Evolutionary conservation across 2,329 filamentous ascomycete genomes (phyloP).

Genomic region (Monascus ruber): DNA sequence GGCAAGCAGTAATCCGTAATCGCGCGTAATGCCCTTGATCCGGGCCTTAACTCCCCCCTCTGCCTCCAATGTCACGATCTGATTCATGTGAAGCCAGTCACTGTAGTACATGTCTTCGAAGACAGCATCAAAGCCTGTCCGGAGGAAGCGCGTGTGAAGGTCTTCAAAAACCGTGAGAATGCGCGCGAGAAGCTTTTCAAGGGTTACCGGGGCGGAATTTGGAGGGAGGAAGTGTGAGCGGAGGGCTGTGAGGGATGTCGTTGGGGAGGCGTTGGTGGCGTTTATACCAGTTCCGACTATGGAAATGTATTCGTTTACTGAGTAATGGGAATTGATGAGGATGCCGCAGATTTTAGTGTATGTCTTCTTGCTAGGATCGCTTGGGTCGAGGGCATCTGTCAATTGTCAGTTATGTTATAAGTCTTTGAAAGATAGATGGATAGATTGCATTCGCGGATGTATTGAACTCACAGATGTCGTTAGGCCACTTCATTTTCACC

Average conservation of each 20-base stretch:
- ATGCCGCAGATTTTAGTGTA: constrained; percentile 93
- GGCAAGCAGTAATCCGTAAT: constrained; percentile 77
- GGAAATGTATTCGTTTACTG: constrained; percentile 64
- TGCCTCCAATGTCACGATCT: constrained; percentile 64
- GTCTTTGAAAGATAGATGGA: background rate
- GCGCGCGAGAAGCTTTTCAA: constrained; percentile 71
- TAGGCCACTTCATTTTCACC: constrained; percentile 92
- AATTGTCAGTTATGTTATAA: background rate
- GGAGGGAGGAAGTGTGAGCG: constrained; percentile 37
- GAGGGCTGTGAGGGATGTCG: constrained; percentile 71
- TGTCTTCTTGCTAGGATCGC: constrained; percentile 33
- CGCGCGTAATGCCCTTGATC: constrained; percentile 78
- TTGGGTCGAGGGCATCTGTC: constrained; percentile 55
- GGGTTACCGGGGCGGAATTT: constrained; percentile 42
- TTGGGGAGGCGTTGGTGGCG: constrained; percentile 69
- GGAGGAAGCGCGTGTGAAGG: constrained; percentile 64
- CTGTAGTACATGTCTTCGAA: constrained; percentile 70
- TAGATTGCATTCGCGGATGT: background rate
- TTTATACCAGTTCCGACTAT: constrained; percentile 84
- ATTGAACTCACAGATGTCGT: constrained; percentile 63
- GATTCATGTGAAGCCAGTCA: constrained; percentile 75
- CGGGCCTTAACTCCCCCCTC: constrained; percentile 63
- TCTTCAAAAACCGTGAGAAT: constrained; percentile 69
- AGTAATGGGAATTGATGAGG: constrained; percentile 78
- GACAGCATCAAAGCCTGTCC: constrained; percentile 58